phyloP scores from a whole-genome alignment of 2,329 filamentous ascomycete genomes.

The Fusarium devonianum region DNA sequence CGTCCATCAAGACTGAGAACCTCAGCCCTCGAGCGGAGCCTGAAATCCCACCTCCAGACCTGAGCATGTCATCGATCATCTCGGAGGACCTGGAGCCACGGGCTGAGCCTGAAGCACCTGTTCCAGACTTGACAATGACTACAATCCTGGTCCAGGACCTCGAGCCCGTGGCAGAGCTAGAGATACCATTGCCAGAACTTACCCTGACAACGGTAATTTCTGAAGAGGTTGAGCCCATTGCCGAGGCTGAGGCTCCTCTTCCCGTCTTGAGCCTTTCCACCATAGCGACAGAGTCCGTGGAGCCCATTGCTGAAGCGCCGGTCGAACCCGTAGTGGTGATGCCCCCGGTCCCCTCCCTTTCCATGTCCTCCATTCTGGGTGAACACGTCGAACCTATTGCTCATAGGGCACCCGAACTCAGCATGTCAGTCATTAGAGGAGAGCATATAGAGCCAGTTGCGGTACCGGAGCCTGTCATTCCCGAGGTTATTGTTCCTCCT shows the following conservation, averaged over 20 bases:
- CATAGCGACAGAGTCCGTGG: slow-evolving; percentile 39
- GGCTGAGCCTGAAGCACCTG: slow-evolving; percentile 35
- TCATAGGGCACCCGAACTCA: slow-evolving; percentile 19
- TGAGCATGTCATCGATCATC: slow-evolving; percentile 41
- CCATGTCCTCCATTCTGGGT: slow-evolving; percentile 23
- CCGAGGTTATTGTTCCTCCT: slow-evolving; percentile 12
- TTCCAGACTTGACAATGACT: neutral
- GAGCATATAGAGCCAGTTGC: slow-evolving; percentile 33
- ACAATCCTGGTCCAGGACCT: slow-evolving; percentile 1
- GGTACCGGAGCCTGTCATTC: slow-evolving; percentile 11
- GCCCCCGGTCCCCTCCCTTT: slow-evolving; percentile 26
- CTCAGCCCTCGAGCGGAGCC: slow-evolving; percentile 42
- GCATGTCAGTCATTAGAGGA: slow-evolving; percentile 30
- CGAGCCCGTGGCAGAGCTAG: slow-evolving; percentile 32
- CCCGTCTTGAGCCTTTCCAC: slow-evolving; percentile 23
- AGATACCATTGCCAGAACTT: slow-evolving; percentile 32
- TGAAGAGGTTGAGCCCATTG: slow-evolving; percentile 28
- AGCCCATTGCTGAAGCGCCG: slow-evolving; percentile 33
- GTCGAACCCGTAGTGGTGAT: slow-evolving; percentile 38
- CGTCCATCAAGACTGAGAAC: slow-evolving; percentile 49
- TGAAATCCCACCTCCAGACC: slow-evolving; percentile 35
- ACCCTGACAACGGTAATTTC: slow-evolving; percentile 30
- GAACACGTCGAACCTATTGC: slow-evolving; percentile 41
- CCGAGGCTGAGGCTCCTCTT: slow-evolving; percentile 14
- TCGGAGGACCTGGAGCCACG: slow-evolving; percentile 42